Evolutionary conservation across 306 rosid genomes (phyloP).

Genomic region (Acmispon strigosus): DNA sequence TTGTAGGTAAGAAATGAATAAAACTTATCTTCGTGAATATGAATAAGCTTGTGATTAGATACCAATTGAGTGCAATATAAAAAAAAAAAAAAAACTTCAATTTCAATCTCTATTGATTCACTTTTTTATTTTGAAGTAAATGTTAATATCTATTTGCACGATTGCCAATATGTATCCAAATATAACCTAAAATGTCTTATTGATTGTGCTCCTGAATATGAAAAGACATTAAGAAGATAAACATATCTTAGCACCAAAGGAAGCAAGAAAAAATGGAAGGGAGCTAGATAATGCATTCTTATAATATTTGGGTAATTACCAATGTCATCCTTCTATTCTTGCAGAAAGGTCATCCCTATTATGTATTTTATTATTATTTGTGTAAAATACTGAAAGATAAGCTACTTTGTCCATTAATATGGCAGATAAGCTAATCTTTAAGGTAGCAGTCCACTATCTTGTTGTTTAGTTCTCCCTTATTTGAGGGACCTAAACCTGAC

Average conservation of each 20-base stretch:
- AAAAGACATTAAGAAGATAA: too few relatives aligned
- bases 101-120: too few relatives aligned
- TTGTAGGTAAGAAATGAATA: neutral
- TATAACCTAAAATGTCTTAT: neutral
- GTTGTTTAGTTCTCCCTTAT: neutral
- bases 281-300: neutral
- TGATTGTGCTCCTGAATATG: neutral
- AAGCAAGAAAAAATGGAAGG: neutral
- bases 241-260: neutral
- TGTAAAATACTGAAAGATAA: neutral
- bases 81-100: too few relatives aligned
- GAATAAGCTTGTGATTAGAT: too few relatives aligned
- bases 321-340: neutral
- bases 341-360: neutral
- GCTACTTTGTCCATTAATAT: neutral
- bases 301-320: neutral
- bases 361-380: neutral
- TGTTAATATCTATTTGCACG: too few relatives aligned
- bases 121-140: too few relatives aligned
- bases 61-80: too few relatives aligned
- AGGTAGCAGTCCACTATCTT: slow-evolving; percentile 8
- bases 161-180: too few relatives aligned
- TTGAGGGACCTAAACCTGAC: slow-evolving; percentile 4
- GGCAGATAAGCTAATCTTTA: neutral
- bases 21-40: neutral